phyloP scores from a whole-genome alignment of 352 stramenopile genomes.

The Thalassiosira allenii region DNA sequence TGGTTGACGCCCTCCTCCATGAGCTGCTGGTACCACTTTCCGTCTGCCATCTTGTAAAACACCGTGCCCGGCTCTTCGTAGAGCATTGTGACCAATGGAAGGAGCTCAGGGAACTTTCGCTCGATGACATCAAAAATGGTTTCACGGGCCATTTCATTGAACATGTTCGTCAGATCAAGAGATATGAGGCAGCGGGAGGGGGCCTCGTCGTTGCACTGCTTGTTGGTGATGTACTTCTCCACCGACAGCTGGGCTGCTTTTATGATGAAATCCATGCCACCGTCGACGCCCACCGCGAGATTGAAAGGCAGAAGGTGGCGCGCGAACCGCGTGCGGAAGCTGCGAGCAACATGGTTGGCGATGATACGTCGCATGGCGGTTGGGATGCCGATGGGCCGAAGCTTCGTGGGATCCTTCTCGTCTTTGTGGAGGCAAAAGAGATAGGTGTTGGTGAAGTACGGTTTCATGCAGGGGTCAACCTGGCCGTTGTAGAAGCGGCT shows the following conservation, averaged over 20 bases:
- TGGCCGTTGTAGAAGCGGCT: slow-evolving; percentile 7
- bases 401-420: slow-evolving; percentile 15
- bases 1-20: slow-evolving; percentile 45
- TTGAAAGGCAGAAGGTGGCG: slow-evolving; percentile 30
- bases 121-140: slow-evolving; percentile 15
- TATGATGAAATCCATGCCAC: slow-evolving; percentile 41
- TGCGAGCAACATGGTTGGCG: background rate
- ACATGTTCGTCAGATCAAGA: slow-evolving; percentile 48
- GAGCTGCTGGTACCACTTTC: slow-evolving; percentile 5
- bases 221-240: slow-evolving; percentile 25
- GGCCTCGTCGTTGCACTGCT: background rate
- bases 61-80: slow-evolving; percentile 14
- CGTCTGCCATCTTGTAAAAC: slow-evolving; percentile 11
- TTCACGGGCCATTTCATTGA: slow-evolving; percentile 33
- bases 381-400: slow-evolving; percentile 42
- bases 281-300: slow-evolving; percentile 25
- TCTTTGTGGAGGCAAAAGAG: slow-evolving; percentile 52
- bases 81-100: slow-evolving; percentile 7
- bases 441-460: slow-evolving; percentile 38
- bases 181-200: slow-evolving; percentile 18
- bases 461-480: background rate
- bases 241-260: slow-evolving; percentile 22
- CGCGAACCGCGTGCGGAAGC: background rate
- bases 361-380: slow-evolving; percentile 34
- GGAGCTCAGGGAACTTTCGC: slow-evolving; percentile 20